Evolutionary conservation across 2,329 filamentous ascomycete genomes (phyloP), one percentile per base, ranked within the genome.

Genomic region (Akanthomyces lecanii): DNA sequence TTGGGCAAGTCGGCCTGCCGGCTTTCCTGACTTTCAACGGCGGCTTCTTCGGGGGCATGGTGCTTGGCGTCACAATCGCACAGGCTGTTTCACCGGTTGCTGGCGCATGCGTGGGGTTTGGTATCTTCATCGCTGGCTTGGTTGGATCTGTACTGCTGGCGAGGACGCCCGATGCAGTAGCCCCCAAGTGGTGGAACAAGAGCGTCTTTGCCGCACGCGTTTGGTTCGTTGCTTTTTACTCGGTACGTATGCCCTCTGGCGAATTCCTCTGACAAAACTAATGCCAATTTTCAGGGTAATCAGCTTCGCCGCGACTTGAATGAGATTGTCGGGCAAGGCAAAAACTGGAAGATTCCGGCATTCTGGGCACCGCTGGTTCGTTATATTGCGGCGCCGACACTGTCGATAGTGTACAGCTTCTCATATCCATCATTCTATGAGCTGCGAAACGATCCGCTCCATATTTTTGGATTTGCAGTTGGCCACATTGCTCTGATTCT

Each of bases 271-370:
- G 30, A 48, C 30, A n/a, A 25, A 16, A 8, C 57, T 51, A 44
- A 60, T 14, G 7, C 28, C 28, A 16, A 2, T 10, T n/a, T 42
- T 3, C 10, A 84, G 81, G 82, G 82, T 55, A 81, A 85, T 65
- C 83, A 85, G 74, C 76, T 86, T 23, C 76, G 79, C 40, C 78
- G 77, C 30, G 83, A 85, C 66, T 77, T 85, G 28, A 85, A 85
- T 64, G 68, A 78, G 4, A 79, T 84, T 36, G 78, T 86, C 25
- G 82, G 80, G 10, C 74, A 73, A 4, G 82, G 81, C 57, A 80
- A 79, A 44, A 85, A 86, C 71, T 85, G 82, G 83, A 77, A 71
- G 3, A 83, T 86, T 28, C 82, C 83, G 0, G 64, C 59, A 2
- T 81, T 84, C 69, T 81, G 82, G 73, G 78, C 79, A 0, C 69